Percentiles rank a stretch among this genome's conserved stretches.
phyloP scores from a whole-genome alignment of 768 basidiomycete species.

The Scleroderma citrinum region DNA sequence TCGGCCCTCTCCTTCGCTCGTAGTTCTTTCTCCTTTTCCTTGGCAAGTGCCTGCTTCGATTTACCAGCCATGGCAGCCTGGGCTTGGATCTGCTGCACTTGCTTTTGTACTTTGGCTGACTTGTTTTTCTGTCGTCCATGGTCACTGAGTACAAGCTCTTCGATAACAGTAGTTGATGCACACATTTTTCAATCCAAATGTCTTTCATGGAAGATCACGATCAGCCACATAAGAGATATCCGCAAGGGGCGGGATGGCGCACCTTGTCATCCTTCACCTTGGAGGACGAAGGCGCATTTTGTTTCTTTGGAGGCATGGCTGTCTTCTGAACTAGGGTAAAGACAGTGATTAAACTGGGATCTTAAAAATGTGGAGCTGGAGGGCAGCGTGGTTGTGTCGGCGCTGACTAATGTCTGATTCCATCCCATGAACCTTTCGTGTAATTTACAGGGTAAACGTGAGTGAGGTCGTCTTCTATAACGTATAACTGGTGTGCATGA shows the following conservation, averaged over 20 bases:
- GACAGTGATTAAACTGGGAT: constrained; percentile 3
- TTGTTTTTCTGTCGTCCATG: constrained; percentile 74
- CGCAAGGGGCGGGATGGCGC: constrained; percentile 15
- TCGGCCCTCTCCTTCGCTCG: constrained; percentile 70
- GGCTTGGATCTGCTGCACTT: constrained; percentile 74
- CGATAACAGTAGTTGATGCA: constrained; percentile 22
- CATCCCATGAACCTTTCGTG: too few species aligned
- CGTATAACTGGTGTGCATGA: background rate
- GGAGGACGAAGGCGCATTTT: constrained; percentile 48
- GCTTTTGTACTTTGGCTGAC: constrained; percentile 86
- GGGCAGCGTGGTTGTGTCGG: too few species aligned
- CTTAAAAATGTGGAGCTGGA: too few species aligned
- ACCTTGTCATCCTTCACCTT: constrained; percentile 85
- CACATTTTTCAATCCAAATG: constrained; percentile 87
- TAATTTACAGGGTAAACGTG: background rate
- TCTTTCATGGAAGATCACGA: constrained; percentile 41
- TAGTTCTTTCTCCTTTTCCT: constrained; percentile 79
- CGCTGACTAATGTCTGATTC: too few species aligned
- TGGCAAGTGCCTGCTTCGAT: constrained; percentile 70
- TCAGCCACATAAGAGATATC: constrained; percentile 19
- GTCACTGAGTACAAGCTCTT: constrained; percentile 6
- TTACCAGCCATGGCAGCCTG: constrained; percentile 73
- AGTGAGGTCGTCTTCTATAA: background rate
- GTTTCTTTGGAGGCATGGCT: constrained; percentile 79
- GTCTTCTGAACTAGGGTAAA: background rate